A percentile compares a stretch with the other conserved stretches of the same genome.
These are phyloP conservation scores for Allium cepa DNA, from an alignment of 106 monocot genomes.

Conservation along the genomic window DNA sequence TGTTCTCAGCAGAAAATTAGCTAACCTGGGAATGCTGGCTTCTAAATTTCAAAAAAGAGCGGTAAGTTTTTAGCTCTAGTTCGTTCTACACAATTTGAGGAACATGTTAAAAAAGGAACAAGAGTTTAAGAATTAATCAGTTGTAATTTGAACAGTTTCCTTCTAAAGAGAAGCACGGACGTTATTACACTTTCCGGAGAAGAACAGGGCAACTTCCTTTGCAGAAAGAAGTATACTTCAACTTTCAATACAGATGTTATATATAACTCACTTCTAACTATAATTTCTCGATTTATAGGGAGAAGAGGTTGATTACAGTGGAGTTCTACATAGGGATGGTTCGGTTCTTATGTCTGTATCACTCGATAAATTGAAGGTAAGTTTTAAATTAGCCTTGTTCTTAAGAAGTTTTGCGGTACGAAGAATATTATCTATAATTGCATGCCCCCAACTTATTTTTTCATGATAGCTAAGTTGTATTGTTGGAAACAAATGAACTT, in stretches of 20 bases:
- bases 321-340: slow-evolving; percentile 95
- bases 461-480: no score
- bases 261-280: no score
- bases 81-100: background rate
- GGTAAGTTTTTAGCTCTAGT: slow-evolving; percentile 31
- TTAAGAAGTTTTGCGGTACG: no score
- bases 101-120: background rate
- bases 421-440: no score
- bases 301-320: slow-evolving; percentile 95
- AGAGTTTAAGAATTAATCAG: background rate
- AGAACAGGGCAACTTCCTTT: slow-evolving; percentile 89
- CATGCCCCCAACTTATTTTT: no score
- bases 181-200: slow-evolving; percentile 89
- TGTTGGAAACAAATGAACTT: no score
- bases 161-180: slow-evolving; percentile 77
- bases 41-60: slow-evolving; percentile 70
- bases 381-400: background rate
- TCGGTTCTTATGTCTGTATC: slow-evolving; percentile 97
- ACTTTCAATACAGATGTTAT: no score
- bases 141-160: slow-evolving; percentile 35
- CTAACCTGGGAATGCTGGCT: slow-evolving; percentile 86
- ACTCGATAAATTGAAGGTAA: slow-evolving; percentile 80
- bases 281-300: slow-evolving; percentile 31
- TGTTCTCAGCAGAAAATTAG: slow-evolving; percentile 91
- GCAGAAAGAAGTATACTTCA: slow-evolving; percentile 14